phyloP scores from a whole-genome alignment of 305 asterid species.

The Fraxinus paxiana region DNA sequence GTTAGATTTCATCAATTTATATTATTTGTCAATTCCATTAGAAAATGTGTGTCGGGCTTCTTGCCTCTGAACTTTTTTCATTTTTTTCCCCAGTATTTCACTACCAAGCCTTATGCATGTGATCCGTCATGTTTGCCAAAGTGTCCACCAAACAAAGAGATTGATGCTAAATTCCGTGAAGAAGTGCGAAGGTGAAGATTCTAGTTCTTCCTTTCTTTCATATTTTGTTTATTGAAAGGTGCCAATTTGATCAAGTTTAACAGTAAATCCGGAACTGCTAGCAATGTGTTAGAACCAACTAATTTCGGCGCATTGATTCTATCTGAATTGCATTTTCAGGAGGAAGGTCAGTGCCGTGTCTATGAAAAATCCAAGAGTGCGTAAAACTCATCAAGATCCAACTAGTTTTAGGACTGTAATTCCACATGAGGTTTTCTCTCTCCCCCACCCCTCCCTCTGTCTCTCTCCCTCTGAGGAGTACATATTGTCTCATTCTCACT shows the following conservation, averaged over 20 bases:
- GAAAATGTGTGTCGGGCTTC: neutral
- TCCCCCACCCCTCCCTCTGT: neutral
- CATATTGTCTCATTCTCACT: neutral
- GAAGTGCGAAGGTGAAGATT: conserved; percentile 56
- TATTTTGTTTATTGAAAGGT: neutral
- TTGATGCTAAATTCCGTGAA: conserved; percentile 80
- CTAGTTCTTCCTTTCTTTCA: conserved; percentile 3
- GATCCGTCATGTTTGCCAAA: conserved; percentile 75
- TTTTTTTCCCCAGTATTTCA: conserved; percentile 53
- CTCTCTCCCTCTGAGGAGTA: neutral
- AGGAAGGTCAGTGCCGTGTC: conserved; percentile 38
- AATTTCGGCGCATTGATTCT: neutral
- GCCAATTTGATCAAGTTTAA: neutral
- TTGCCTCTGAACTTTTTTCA: neutral
- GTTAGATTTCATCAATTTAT: neutral
- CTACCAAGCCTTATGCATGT: conserved; percentile 65
- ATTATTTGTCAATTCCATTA: neutral
- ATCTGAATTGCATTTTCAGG: conserved; percentile 36
- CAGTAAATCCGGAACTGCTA: neutral
- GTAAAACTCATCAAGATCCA: conserved; percentile 52
- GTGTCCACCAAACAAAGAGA: conserved; percentile 90
- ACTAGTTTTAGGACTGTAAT: conserved; percentile 42
- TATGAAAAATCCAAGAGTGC: conserved; percentile 48
- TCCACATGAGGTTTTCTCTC: conserved; percentile 51
- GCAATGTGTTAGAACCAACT: neutral